Conservation (phyloP, 805 yeast genomes). For the Starmerella bombi region DNA sequence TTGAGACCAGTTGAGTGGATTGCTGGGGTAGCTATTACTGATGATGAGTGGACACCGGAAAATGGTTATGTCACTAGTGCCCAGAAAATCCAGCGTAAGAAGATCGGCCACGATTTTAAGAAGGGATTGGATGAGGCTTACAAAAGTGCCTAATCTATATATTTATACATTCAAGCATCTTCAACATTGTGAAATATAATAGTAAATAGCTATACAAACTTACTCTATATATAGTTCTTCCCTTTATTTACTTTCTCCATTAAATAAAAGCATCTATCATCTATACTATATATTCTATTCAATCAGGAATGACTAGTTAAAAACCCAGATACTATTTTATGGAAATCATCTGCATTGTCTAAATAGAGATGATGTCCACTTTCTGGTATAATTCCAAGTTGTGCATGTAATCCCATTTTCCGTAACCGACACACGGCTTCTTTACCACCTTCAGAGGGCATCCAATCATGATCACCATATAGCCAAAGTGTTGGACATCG, state of each 20-base stretch:
- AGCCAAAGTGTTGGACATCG: conserved; percentile 60
- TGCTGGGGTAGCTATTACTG: conserved; percentile 61
- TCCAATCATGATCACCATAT: conserved; percentile 73
- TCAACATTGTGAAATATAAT: neutral
- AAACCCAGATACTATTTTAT: conserved; percentile 36
- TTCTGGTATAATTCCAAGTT: conserved; percentile 31
- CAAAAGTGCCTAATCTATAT: conserved; percentile 21
- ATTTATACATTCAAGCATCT: neutral
- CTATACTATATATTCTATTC: too few relatives aligned
- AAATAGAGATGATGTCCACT: conserved; percentile 68
- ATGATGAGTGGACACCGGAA: conserved; percentile 97
- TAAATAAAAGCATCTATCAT: neutral
- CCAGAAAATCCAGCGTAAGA: conserved; percentile 88
- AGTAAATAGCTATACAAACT: too few relatives aligned
- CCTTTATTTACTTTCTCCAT: too few relatives aligned
- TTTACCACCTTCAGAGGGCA: conserved; percentile 35
- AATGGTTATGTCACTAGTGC: conserved; percentile 90
- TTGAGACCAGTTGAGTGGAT: conserved; percentile 75
- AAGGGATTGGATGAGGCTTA: conserved; percentile 58
- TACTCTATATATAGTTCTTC: neutral
- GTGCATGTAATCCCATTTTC: conserved; percentile 20
- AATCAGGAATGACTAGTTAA: conserved; percentile 29
- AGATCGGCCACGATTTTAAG: conserved; percentile 60
- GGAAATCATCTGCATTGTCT: conserved; percentile 46
- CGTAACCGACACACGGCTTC: conserved; percentile 26